Conservation (phyloP, 495 filamentous ascomycete genomes). For the Aspergillus ostianus region DNA sequence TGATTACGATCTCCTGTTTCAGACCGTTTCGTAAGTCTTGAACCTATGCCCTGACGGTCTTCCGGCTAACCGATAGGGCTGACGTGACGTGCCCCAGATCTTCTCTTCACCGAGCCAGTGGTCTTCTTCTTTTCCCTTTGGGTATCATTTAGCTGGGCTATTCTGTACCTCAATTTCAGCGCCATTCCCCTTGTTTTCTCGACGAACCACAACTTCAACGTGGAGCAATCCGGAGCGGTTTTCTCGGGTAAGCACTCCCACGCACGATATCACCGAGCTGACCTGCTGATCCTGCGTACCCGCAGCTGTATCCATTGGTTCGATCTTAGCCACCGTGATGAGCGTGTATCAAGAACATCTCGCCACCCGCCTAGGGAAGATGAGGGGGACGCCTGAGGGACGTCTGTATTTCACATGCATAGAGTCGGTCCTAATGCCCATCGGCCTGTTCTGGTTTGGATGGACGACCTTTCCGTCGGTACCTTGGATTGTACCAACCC, state of each 20-base stretch:
- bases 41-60: neutral
- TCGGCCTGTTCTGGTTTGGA: slow-evolving; percentile 80
- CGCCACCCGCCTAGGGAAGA: slow-evolving; percentile 39
- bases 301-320: slow-evolving; percentile 65
- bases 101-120: slow-evolving; percentile 87
- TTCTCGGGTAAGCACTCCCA: slow-evolving; percentile 52
- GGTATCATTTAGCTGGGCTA: slow-evolving; percentile 86
- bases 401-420: slow-evolving; percentile 82
- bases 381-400: slow-evolving; percentile 64
- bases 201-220: slow-evolving; percentile 65
- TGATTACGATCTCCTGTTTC: slow-evolving; percentile 71
- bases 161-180: slow-evolving; percentile 80
- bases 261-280: neutral
- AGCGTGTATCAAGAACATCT: slow-evolving; percentile 70
- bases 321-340: slow-evolving; percentile 66
- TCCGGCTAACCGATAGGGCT: neutral
- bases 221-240: slow-evolving; percentile 67
- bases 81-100: slow-evolving; percentile 34
- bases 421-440: slow-evolving; percentile 63
- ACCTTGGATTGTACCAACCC: slow-evolving; percentile 74
- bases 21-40: slow-evolving; percentile 66
- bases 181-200: slow-evolving; percentile 76
- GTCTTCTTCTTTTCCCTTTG: slow-evolving; percentile 94
- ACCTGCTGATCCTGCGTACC: neutral
- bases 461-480: slow-evolving; percentile 66